Base-by-base conservation (phyloP, 805 yeast species). In the Hermanozyma aechmeae region DNA sequence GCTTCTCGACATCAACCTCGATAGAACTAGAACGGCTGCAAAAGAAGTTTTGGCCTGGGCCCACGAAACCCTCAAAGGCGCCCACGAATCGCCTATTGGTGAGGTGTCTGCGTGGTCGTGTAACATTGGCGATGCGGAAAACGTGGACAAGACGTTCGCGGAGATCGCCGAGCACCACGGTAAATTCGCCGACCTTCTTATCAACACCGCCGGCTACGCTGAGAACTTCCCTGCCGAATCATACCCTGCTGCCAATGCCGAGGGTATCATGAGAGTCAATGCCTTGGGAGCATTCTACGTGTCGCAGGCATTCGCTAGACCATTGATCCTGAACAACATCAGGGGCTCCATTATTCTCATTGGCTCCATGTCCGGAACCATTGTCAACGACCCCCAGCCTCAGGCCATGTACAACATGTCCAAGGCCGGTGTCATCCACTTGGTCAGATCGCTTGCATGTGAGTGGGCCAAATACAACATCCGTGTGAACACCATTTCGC, bases 131-230 rank as follows among this genome's bases (percentile, higher is more conserved):
- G 76, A 77, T 44, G 68, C 78, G 13, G 65, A 54, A 23, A 52
- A 63, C 28, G 87, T 80, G 31, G 77, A 73, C 28, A 54, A 56
- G 17, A 61, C 71, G 4, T 76, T 79, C 47, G 42, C 52, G 14
- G 62, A 67, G 20, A 68, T 76, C 40, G 68, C 70, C 43, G 64
- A 58, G 28, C 76, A 68, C 48, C 80, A 78, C 51, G 74, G 71
- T 16, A 61, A 67, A 35, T 63, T 76, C 25, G 76, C 85, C 22
- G 73, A 76, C 42, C 60, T 79, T 39, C 64, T 81, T 42, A 68
- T 81, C 36, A 79, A 81, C 63, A 69, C 85, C 29, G 92, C 93
- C n/a, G 92, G 93, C 10, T 81, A 76, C 61, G 78, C 86, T 49
- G 86, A 81, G 55, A 81, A 81, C 64, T 71, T 66, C 58, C 73